Base-by-base conservation (phyloP, 164 flowering plant genomes). In the Umbellularia californica region DNA sequence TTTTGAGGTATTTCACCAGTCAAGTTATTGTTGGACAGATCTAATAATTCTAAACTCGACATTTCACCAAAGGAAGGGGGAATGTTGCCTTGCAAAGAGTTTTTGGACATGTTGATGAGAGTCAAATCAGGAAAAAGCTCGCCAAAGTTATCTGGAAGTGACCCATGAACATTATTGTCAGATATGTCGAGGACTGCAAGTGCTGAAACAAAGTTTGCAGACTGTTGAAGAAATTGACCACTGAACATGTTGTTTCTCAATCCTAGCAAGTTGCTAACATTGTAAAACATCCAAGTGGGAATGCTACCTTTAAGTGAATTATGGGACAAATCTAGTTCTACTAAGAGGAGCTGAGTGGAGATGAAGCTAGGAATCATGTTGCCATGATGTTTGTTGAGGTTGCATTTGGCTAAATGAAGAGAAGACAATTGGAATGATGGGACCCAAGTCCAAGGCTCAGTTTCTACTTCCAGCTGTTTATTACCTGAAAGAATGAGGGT, bases 161-260 rank as follows among this genome's bases (percentile, higher is more conserved):
- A 22, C 14, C 75, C 75, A 10, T 62, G 20, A 41, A 72, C 11
- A 23, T 72, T n/a, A 64, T 72, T 72, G 69, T 58, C 74, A 60
- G 74, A 72, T 25, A 72, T 12, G 23, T 72, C 75, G 9, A 72
- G 20, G 6, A 13, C 28, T 0, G 0, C 5, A 3, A 41, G 65
- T 10, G 1, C 0, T 23, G 68, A 72, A 4, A 4, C 22, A 11
- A 6, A 12, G 68, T 17, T 41, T n/a, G 3, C n/a, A 12, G 20
- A 1, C 13, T 5, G 68, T 22, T 15, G 55, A 62, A 66, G 67
- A 33, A 62, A 62, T 5, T 24, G 24, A 33, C 74, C 74, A 28
- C 9, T 3, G 1, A 72, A 58, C 24, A 2, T 58, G 52, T 72
- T 72, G 60, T n/a, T 20, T 58, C 15, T 60, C 51, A 72, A 62